Evolutionary conservation across 257 asterid genomes (phyloP).

Genomic region (Henckelia pumila): DNA sequence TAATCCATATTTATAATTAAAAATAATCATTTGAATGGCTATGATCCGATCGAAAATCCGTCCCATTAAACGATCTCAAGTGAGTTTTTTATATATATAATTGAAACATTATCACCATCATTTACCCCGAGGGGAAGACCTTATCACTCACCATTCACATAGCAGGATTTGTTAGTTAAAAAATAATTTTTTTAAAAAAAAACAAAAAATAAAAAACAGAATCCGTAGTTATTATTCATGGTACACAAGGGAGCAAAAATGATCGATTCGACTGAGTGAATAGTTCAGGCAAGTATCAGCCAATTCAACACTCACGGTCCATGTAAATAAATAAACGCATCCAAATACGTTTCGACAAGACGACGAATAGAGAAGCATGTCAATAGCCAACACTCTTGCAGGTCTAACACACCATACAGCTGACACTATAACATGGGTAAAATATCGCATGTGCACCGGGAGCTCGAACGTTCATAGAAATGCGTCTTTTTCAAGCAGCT

Average conservation of each 20-base stretch:
- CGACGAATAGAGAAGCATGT: constrained; percentile 24
- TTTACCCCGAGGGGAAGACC: too few species aligned
- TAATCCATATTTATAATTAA: too few species aligned
- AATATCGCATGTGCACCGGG: constrained; percentile 23
- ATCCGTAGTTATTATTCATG: not conserved
- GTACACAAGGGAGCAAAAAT: not conserved
- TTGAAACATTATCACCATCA: too few species aligned
- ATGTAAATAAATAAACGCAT: constrained; percentile 24
- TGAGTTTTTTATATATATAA: too few species aligned
- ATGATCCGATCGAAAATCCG: too few species aligned
- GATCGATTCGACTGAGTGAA: not conserved
- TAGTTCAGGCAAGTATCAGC: constrained; percentile 19
- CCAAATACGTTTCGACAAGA: constrained; percentile 21
- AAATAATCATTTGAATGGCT: too few species aligned
- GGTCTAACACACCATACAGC: constrained; percentile 23
- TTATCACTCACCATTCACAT: too few species aligned
- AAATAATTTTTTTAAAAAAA: too few species aligned
- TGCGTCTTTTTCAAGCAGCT: constrained; percentile 93
- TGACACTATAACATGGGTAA: constrained; percentile 28
- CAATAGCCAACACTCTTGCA: constrained; percentile 8
- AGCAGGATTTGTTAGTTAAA: too few species aligned
- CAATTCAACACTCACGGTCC: constrained; percentile 14
- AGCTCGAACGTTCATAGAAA: constrained; percentile 45
- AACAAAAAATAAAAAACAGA: too few species aligned
- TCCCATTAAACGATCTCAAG: too few species aligned